phyloP scores from a whole-genome alignment of 495 filamentous ascomycete species.

The Cryomyces minteri region DNA sequence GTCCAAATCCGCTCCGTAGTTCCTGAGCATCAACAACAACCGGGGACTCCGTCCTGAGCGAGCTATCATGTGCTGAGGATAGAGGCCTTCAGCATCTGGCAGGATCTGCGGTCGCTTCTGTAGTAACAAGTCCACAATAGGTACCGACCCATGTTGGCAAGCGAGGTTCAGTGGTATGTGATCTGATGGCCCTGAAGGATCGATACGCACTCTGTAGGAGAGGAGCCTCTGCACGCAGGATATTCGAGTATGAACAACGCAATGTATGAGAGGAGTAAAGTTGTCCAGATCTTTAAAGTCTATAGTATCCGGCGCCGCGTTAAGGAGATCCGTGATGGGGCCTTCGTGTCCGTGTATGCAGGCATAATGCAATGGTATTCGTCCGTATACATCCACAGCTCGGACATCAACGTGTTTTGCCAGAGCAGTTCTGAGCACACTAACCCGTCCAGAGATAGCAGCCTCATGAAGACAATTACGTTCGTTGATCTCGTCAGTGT shows the following conservation, averaged over 20 bases:
- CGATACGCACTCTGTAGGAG: slow-evolving; percentile 50
- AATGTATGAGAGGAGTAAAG: slow-evolving; percentile 88
- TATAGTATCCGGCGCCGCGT: slow-evolving; percentile 43
- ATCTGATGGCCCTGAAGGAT: slow-evolving; percentile 67
- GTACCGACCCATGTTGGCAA: slow-evolving; percentile 73
- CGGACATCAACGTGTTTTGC: slow-evolving; percentile 51
- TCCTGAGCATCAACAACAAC: slow-evolving; percentile 58
- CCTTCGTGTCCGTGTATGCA: slow-evolving; percentile 83
- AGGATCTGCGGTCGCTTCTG: slow-evolving; percentile 58
- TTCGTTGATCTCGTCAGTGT: slow-evolving; percentile 93
- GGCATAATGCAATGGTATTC: slow-evolving; percentile 88
- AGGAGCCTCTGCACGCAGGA: slow-evolving; percentile 63
- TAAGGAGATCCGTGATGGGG: slow-evolving; percentile 58
- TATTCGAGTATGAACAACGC: slow-evolving; percentile 70
- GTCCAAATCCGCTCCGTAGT: slow-evolving; percentile 80
- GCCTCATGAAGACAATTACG: slow-evolving; percentile 92
- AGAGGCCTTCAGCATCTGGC: slow-evolving; percentile 88
- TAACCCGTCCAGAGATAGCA: slow-evolving; percentile 65
- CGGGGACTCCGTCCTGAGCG: slow-evolving; percentile 67
- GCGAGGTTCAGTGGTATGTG: slow-evolving; percentile 90
- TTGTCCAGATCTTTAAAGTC: slow-evolving; percentile 87
- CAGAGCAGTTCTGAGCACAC: slow-evolving; percentile 59
- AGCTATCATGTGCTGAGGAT: slow-evolving; percentile 93
- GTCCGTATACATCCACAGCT: slow-evolving; percentile 76
- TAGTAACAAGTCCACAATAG: slow-evolving; percentile 68